phyloP scores from a whole-genome alignment of 1,284 basidiomycete genomes.

The Leccinum pachyderme region DNA sequence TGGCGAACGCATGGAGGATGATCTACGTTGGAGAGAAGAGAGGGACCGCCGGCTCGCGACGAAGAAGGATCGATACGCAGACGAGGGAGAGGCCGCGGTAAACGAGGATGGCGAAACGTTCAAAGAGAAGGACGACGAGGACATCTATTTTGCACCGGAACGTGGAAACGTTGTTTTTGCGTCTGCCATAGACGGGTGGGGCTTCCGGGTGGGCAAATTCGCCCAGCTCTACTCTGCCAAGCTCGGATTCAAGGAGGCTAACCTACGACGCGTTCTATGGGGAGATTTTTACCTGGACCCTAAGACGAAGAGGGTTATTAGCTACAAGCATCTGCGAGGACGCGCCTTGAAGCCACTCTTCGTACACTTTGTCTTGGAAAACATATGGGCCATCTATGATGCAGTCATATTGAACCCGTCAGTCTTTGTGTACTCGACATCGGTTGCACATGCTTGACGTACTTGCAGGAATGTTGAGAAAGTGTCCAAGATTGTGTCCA shows the following conservation, averaged over 20 bases:
- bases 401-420: conserved; percentile 84
- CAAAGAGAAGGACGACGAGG: conserved; percentile 95
- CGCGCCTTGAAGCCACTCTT: conserved; percentile 94
- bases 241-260: conserved; percentile 88
- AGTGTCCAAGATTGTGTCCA: conserved; percentile 83
- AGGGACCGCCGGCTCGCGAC: conserved; percentile 78
- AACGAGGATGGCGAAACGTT: conserved; percentile 65
- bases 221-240: conserved; percentile 91
- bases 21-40: conserved; percentile 90
- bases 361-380: conserved; percentile 97
- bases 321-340: conserved; percentile 85
- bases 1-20: conserved; percentile 96
- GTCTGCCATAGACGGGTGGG: conserved; percentile 97
- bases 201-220: conserved; percentile 93
- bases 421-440: conserved; percentile 35
- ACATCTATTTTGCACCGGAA: conserved; percentile 97
- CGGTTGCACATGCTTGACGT: conserved; percentile 48
- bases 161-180: conserved; percentile 97
- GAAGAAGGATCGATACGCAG: conserved; percentile 69
- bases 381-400: conserved; percentile 97
- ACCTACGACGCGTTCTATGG: conserved; percentile 89
- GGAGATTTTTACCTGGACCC: conserved; percentile 98
- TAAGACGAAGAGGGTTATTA: conserved; percentile 92
- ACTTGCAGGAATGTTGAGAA: conserved; percentile 78
- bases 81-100: conserved; percentile 58